Evolutionary conservation across 2,329 filamentous ascomycete species (phyloP).

Genomic region (Rugonectria rugulosa): DNA sequence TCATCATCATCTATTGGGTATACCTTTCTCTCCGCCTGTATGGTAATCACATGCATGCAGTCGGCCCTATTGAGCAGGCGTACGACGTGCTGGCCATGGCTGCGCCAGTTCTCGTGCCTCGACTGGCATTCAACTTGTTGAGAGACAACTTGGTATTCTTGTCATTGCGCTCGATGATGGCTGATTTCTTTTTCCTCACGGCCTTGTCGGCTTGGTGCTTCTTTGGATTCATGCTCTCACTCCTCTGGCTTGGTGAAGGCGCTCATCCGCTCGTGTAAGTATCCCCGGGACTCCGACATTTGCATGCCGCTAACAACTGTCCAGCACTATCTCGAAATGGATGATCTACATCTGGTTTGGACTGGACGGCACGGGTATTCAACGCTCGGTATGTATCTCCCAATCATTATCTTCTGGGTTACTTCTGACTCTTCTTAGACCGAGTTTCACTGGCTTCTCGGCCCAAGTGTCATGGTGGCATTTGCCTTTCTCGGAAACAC

Average conservation of each 20-base stretch:
- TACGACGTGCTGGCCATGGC: conserved; percentile 82
- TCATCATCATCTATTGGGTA: conserved; percentile 72
- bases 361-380: conserved; percentile 74
- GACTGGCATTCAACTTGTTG: conserved; percentile 82
- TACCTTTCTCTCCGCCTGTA: conserved; percentile 75
- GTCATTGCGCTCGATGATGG: conserved; percentile 83
- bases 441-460: conserved; percentile 81
- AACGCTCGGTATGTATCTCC: conserved; percentile 55
- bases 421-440: conserved; percentile 46
- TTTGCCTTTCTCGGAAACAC: conserved; percentile 90
- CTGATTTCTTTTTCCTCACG: conserved; percentile 81
- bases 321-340: conserved; percentile 80
- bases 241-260: conserved; percentile 79
- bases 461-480: conserved; percentile 80
- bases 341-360: conserved; percentile 96
- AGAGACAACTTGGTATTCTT: conserved; percentile 87
- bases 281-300: background rate
- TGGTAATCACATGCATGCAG: conserved; percentile 60
- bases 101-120: conserved; percentile 78
- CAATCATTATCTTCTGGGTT: background rate
- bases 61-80: conserved; percentile 67
- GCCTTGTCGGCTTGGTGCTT: conserved; percentile 84
- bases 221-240: conserved; percentile 78
- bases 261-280: conserved; percentile 63
- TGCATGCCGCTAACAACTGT: conserved; percentile 16